Base-by-base conservation (phyloP, 306 rosid genomes). In the Fragaria ananassa region DNA sequence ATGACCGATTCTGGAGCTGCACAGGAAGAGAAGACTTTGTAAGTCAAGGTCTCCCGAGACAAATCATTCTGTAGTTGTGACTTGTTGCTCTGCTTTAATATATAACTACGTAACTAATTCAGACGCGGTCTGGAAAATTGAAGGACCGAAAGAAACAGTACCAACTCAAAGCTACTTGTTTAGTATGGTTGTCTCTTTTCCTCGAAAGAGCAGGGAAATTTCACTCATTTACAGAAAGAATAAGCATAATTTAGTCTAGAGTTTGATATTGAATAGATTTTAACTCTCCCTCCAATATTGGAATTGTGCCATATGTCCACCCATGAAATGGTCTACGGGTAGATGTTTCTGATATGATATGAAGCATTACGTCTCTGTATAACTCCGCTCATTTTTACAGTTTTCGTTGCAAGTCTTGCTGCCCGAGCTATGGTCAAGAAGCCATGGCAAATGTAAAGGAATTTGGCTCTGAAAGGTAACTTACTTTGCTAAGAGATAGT, bases 11-110 rank as follows among this genome's bases (percentile, higher is more conserved):
- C 19, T 25, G 8, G 3, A 10, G 21, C 8, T 45, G 71, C 18
- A 17, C 39, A 49, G 35, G n/a, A 35, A 39, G 74, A 71, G 80
- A 82, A 37, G 85, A 77, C 85, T 68, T 62, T 31, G 23, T 46
- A 73, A 74, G 85, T 82, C 79, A 80, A 79, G 39, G 76, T 27
- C 66, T 74, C 12, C 56, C 57, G 25, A 82, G 63, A 74, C 81
- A 72, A 72, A 25, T 63, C 62, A 7, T 29, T 42, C 54, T 53
- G 76, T 53, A 65, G n/a, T n/a, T n/a, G n/a, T n/a, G 37, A 34
- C 64, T 34, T 14, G 49, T 51, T 13, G 19, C 75, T 53, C 62
- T 17, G 21, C 31, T n/a, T 19, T 11, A 19, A 3, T 18, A 31
- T 19, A 29, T 3, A 37, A 19, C 3, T 3, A 39, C 60, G n/a